phyloP scores from a whole-genome alignment of 305 asterid species.

The Solanum chacoense region DNA sequence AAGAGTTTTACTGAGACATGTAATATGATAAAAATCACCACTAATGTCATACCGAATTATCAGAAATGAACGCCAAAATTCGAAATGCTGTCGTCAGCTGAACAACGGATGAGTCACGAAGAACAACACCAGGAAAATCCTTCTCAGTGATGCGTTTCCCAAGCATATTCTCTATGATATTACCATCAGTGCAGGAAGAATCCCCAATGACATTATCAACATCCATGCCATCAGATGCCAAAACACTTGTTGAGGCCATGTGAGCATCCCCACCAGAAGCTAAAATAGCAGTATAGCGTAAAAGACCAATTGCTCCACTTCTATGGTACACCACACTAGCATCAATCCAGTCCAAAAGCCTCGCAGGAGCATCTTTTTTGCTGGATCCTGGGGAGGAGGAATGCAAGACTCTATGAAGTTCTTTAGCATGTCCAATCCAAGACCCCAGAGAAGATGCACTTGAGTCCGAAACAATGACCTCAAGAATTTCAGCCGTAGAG shows the following conservation, averaged over 20 bases:
- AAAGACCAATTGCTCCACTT: constrained; percentile 69
- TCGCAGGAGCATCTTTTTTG: constrained; percentile 88
- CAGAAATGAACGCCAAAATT: constrained; percentile 84
- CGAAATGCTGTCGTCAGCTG: constrained; percentile 92
- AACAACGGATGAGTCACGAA: constrained; percentile 79
- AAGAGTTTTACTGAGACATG: background rate
- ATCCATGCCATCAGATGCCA: constrained; percentile 92
- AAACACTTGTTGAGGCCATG: constrained; percentile 77
- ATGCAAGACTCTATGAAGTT: constrained; percentile 61
- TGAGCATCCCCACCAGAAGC: constrained; percentile 96
- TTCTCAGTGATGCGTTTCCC: constrained; percentile 92
- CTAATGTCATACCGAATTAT: constrained; percentile 47
- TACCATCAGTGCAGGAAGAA: constrained; percentile 68
- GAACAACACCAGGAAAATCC: constrained; percentile 81
- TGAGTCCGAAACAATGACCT: constrained; percentile 79
- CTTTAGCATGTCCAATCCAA: constrained; percentile 86
- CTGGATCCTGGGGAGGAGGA: constrained; percentile 77
- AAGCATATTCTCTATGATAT: constrained; percentile 65
- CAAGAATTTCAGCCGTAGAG: constrained; percentile 82
- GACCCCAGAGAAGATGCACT: constrained; percentile 65
- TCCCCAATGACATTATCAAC: constrained; percentile 84
- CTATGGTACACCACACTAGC: constrained; percentile 92
- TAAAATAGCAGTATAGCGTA: constrained; percentile 66
- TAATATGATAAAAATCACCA: background rate
- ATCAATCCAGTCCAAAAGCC: constrained; percentile 97